Conservation (phyloP, 139 green algal species). For the Closterium sp. region DNA sequence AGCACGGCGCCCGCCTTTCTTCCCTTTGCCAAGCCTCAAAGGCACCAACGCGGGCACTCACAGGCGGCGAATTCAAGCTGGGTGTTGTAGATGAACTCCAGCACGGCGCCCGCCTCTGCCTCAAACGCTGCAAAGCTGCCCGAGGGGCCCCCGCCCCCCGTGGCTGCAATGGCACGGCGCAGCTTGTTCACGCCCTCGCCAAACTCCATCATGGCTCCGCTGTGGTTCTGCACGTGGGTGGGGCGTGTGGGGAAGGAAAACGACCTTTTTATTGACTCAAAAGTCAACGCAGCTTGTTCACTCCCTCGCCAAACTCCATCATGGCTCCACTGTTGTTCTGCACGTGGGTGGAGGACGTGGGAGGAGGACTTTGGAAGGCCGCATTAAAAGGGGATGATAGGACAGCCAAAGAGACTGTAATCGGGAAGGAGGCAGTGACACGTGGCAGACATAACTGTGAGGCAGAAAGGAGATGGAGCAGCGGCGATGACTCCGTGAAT, state of each 20-base stretch:
- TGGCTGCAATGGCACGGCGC: background rate
- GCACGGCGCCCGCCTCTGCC: slow-evolving; percentile 14
- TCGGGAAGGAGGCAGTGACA: background rate
- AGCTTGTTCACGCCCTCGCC: slow-evolving; percentile 50
- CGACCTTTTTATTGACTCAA: too few relatives aligned
- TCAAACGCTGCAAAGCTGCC: slow-evolving; percentile 32
- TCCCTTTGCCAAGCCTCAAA: background rate
- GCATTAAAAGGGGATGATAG: too few relatives aligned
- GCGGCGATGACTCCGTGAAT: too few relatives aligned
- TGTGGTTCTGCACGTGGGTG: slow-evolving; percentile 46
- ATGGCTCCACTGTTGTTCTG: slow-evolving; percentile 51
- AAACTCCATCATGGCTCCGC: slow-evolving; percentile 49
- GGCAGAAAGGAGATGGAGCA: background rate
- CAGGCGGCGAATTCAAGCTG: slow-evolving; percentile 51
- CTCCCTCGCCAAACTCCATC: slow-evolving; percentile 50
- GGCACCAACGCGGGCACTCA: slow-evolving; percentile 4
- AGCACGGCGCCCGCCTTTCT: slow-evolving; percentile 18
- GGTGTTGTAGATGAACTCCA: slow-evolving; percentile 54
- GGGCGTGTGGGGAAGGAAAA: too few relatives aligned
- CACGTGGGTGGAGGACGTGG: background rate
- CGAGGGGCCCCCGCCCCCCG: background rate
- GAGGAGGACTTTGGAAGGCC: too few relatives aligned
- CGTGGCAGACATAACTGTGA: background rate
- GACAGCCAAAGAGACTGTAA: too few relatives aligned
- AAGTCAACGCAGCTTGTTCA: slow-evolving; percentile 49